These are phyloP conservation scores for Phytophthora rubi DNA, from an alignment of 352 stramenopile genomes.

Conservation along the genomic window DNA sequence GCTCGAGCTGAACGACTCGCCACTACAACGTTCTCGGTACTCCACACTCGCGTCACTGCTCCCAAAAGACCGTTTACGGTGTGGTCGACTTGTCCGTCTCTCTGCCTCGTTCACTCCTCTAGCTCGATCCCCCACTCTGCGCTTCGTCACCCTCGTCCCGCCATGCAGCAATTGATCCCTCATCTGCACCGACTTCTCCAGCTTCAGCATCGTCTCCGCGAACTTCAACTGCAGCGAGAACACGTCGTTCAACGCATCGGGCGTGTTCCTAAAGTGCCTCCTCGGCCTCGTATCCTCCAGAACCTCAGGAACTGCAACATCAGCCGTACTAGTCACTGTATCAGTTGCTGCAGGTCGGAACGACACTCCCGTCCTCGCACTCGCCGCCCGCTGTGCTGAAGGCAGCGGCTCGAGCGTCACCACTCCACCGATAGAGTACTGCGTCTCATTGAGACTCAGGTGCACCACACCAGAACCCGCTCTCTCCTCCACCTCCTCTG, in stretches of 20 bases:
- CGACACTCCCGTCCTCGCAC: slow-evolving; percentile 14
- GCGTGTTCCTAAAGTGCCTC: slow-evolving; percentile 19
- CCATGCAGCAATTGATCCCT: slow-evolving; percentile 57
- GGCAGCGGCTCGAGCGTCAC: slow-evolving; percentile 56
- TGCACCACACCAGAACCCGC: background rate
- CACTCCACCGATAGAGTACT: slow-evolving; percentile 67
- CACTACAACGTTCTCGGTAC: slow-evolving; percentile 24
- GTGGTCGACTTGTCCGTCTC: slow-evolving; percentile 8
- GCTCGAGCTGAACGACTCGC: slow-evolving; percentile 46
- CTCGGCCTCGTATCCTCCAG: slow-evolving; percentile 6
- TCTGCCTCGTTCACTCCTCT: background rate
- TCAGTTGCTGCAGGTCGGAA: slow-evolving; percentile 9
- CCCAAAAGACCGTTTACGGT: slow-evolving; percentile 17
- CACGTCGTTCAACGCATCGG: slow-evolving; percentile 63
- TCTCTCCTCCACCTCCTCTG: background rate
- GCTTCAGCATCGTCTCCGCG: slow-evolving; percentile 72
- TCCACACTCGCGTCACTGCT: slow-evolving; percentile 33
- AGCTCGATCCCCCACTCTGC: background rate
- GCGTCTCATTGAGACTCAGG: slow-evolving; percentile 20
- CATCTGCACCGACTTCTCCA: slow-evolving; percentile 71
- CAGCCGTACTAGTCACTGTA: background rate
- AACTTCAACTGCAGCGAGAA: slow-evolving; percentile 75
- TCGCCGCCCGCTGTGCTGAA: slow-evolving; percentile 18
- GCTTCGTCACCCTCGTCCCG: slow-evolving; percentile 7
- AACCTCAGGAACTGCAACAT: background rate